Conservation (phyloP, 148 eudicot species). For the Persicaria maculosa region DNA sequence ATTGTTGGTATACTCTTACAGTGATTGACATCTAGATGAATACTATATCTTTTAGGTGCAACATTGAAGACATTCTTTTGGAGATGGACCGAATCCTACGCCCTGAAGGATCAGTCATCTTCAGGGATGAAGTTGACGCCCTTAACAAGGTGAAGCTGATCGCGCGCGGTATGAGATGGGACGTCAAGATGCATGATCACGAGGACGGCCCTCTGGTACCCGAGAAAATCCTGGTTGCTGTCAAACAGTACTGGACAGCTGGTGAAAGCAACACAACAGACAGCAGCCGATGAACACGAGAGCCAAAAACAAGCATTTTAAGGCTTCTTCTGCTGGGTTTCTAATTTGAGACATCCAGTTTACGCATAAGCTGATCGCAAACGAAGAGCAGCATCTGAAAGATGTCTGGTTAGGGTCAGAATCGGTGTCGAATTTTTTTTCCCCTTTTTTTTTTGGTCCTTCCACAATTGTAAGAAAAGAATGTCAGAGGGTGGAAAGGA, state of each 20-base stretch:
- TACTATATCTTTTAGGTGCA: conserved; percentile 39
- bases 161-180: conserved; percentile 78
- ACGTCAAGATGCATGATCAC: conserved; percentile 65
- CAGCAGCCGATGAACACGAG: conserved; percentile 7
- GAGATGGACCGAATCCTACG: conserved; percentile 88
- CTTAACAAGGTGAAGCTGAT: conserved; percentile 59
- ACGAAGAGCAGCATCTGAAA: conserved; percentile 7
- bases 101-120: conserved; percentile 70
- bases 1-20: not conserved
- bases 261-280: conserved; percentile 32
- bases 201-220: conserved; percentile 89
- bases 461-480: conserved; percentile 9
- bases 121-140: conserved; percentile 67
- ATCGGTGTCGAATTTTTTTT: not conserved
- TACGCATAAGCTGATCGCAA: not conserved
- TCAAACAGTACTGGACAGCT: conserved; percentile 67
- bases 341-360: not conserved
- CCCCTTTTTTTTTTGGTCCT: not conserved
- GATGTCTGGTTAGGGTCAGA: conserved; percentile 9
- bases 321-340: not conserved
- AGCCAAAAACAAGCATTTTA: not conserved
- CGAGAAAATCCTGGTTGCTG: conserved; percentile 54
- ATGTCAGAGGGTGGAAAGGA: not conserved
- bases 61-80: conserved; percentile 56
- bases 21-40: not conserved